These are phyloP conservation scores for Stagonosporopsis chrysanthemi DNA, from an alignment of 2,329 filamentous ascomycete species.

Conservation along the genomic window DNA sequence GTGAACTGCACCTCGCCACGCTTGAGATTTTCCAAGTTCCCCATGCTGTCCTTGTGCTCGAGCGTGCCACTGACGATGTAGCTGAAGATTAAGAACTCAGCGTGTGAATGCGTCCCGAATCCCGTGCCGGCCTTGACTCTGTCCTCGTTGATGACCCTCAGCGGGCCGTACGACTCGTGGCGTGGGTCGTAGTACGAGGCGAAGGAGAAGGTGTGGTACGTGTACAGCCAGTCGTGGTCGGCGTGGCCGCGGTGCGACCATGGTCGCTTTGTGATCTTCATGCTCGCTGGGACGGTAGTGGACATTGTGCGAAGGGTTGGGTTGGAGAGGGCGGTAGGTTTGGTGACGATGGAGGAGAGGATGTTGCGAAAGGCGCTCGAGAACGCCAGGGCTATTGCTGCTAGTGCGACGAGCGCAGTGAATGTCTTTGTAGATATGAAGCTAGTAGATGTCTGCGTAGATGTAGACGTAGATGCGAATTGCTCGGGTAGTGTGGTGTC, in stretches of 20 bases:
- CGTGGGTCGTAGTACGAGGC: slow-evolving; percentile 72
- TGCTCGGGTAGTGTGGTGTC: slow-evolving; percentile 32
- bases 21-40: slow-evolving; percentile 72
- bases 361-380: slow-evolving; percentile 50
- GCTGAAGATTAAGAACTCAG: slow-evolving; percentile 88
- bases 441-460: slow-evolving; percentile 16
- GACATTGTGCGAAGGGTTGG: slow-evolving; percentile 49
- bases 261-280: slow-evolving; percentile 76
- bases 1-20: slow-evolving; percentile 90
- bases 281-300: slow-evolving; percentile 40
- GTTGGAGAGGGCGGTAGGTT: slow-evolving; percentile 37
- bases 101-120: slow-evolving; percentile 85
- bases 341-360: slow-evolving; percentile 46
- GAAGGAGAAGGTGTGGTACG: slow-evolving; percentile 87
- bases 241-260: slow-evolving; percentile 76
- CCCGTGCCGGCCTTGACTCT: slow-evolving; percentile 76
- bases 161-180: slow-evolving; percentile 74
- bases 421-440: slow-evolving; percentile 37
- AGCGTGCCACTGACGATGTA: slow-evolving; percentile 87
- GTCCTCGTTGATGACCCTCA: slow-evolving; percentile 90
- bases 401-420: slow-evolving; percentile 41
- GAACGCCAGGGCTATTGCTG: slow-evolving; percentile 57
- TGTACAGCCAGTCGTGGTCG: slow-evolving; percentile 87
- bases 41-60: slow-evolving; percentile 87
- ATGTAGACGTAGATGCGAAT: slow-evolving; percentile 18